Percentiles rank a stretch among this genome's conserved stretches.
phyloP scores from a whole-genome alignment of 306 rosid species.

The Medicago truncatula region DNA sequence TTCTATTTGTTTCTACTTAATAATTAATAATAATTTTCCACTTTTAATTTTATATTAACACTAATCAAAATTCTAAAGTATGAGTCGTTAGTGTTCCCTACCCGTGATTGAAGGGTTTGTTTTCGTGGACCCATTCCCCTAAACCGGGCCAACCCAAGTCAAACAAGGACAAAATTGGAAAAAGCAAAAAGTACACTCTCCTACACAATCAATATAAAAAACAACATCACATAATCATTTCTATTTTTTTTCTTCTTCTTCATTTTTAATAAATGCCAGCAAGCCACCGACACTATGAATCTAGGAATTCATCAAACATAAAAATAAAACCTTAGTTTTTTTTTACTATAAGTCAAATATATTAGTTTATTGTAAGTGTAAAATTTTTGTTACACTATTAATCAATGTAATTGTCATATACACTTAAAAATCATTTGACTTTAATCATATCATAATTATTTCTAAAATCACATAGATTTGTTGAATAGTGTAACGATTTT shows the following conservation, averaged over 20 bases:
- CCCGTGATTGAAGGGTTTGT: slow-evolving; percentile 67
- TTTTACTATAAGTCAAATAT: not conserved
- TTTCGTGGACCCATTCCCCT: slow-evolving; percentile 44
- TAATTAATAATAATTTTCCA: not conserved
- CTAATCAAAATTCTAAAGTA: slow-evolving; percentile 1
- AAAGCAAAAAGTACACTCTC: slow-evolving; percentile 30
- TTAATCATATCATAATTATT: too few species aligned
- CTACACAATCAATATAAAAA: not conserved
- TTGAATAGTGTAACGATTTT: too few species aligned
- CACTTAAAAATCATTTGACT: too few species aligned
- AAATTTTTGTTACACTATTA: not conserved
- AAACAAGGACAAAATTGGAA: slow-evolving; percentile 34
- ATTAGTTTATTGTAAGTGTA: too few species aligned
- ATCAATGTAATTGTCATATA: too few species aligned
- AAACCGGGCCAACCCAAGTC: slow-evolving; percentile 38
- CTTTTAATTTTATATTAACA: slow-evolving; percentile 15
- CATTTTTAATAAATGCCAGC: not conserved
- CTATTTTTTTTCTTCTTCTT: not conserved
- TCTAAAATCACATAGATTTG: too few species aligned
- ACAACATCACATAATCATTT: not conserved
- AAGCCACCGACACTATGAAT: slow-evolving; percentile 69
- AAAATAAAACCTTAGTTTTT: not conserved
- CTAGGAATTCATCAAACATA: slow-evolving; percentile 14
- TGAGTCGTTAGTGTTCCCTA: slow-evolving; percentile 41
- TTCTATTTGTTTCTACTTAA: slow-evolving; percentile 18